These are phyloP conservation scores for Drechslerella dactyloides DNA, from an alignment of 2,329 filamentous ascomycete species.

Conservation along the genomic window DNA sequence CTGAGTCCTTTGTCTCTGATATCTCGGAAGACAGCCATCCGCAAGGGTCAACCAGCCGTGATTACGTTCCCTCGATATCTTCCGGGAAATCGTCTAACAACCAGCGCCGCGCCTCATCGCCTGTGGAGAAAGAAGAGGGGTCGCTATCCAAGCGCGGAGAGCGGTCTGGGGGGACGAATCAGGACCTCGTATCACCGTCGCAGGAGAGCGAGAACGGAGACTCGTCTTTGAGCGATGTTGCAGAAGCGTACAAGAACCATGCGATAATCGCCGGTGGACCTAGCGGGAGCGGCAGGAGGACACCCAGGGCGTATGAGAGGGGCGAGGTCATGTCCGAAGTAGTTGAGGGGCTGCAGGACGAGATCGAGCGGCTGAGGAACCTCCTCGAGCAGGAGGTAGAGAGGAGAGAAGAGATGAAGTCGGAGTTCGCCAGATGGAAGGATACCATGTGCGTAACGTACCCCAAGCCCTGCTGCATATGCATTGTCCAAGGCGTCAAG, in stretches of 20 bases:
- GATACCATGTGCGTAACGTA: slow-evolving; percentile 39
- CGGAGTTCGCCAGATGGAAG: slow-evolving; percentile 32
- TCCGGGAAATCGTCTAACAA: slow-evolving; percentile 32
- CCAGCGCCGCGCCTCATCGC: slow-evolving; percentile 37
- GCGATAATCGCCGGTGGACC: slow-evolving; percentile 26
- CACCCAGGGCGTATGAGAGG: slow-evolving; percentile 43
- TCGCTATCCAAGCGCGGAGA: too few species aligned
- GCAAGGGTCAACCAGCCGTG: slow-evolving; percentile 24
- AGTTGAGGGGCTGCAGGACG: slow-evolving; percentile 39
- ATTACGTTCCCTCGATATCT: slow-evolving; percentile 44
- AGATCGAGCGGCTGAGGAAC: slow-evolving; percentile 42
- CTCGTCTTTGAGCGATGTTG: slow-evolving; percentile 36
- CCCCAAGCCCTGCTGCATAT: not conserved
- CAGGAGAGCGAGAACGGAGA: slow-evolving; percentile 45
- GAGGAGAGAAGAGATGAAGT: slow-evolving; percentile 37
- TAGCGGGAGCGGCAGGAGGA: slow-evolving; percentile 27
- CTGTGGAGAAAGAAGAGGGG: slow-evolving; percentile 10
- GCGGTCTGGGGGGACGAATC: not conserved
- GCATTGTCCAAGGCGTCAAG: not conserved
- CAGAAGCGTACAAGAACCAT: slow-evolving; percentile 44
- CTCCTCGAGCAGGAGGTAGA: slow-evolving; percentile 30
- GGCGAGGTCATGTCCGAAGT: slow-evolving; percentile 48
- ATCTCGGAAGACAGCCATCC: slow-evolving; percentile 38
- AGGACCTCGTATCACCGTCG: slow-evolving; percentile 28
- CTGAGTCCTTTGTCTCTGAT: slow-evolving; percentile 45